Evolutionary conservation across 2,329 filamentous ascomycete genomes (phyloP).

Genomic region (Penicillium polonicum): DNA sequence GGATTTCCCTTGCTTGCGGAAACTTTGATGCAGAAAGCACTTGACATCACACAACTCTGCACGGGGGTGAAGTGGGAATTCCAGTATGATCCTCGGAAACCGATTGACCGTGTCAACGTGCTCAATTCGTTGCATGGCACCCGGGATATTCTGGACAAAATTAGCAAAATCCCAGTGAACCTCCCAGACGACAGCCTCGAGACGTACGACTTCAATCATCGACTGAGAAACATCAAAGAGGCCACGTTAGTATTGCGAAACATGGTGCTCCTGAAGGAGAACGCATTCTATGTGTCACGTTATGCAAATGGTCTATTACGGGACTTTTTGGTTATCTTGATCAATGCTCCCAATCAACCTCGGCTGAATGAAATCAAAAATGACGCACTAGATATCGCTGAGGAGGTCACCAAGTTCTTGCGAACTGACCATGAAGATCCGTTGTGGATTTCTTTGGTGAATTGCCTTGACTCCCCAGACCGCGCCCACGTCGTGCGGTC

Average conservation of each 20-base stretch:
- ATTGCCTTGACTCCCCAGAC: conserved; percentile 65
- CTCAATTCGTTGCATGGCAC: conserved; percentile 68
- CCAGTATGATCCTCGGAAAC: conserved; percentile 62
- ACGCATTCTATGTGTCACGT: conserved; percentile 76
- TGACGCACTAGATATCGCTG: conserved; percentile 85
- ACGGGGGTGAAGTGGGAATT: conserved; percentile 81
- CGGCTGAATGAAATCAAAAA: conserved; percentile 79
- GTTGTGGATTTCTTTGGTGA: conserved; percentile 68
- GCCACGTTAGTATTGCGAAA: conserved; percentile 86
- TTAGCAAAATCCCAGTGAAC: conserved; percentile 61
- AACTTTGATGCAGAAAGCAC: conserved; percentile 77
- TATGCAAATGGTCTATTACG: conserved; percentile 65
- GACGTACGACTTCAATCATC: conserved; percentile 67
- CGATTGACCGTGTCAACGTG: conserved; percentile 54
- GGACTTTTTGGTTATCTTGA: conserved; percentile 77
- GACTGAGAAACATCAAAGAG: conserved; percentile 76
- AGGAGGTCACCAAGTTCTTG: conserved; percentile 83
- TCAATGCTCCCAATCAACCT: conserved; percentile 73
- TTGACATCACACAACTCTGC: conserved; percentile 75
- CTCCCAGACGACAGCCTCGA: conserved; percentile 66
- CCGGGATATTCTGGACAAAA: conserved; percentile 68
- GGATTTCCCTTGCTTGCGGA: conserved; percentile 87
- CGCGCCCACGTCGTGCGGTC: conserved; percentile 78
- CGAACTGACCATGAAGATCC: conserved; percentile 69
- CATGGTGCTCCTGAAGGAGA: conserved; percentile 91